Conservation (phyloP, 805 yeast species). For the Ogataea corticis region DNA sequence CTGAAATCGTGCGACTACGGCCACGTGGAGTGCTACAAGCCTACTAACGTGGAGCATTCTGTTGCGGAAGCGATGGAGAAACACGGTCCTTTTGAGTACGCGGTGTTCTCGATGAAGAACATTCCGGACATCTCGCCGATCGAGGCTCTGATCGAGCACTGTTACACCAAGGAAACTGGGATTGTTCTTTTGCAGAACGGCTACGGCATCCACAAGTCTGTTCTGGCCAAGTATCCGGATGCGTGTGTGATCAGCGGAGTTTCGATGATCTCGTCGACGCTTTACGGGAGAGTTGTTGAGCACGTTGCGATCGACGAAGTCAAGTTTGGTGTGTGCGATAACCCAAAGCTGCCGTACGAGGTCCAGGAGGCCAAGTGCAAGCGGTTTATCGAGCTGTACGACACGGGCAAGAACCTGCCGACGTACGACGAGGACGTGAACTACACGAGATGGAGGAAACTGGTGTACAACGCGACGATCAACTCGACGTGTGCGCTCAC, state of each 20-base stretch:
- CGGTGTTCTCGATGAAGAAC: conserved; percentile 62
- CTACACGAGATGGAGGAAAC: conserved; percentile 46
- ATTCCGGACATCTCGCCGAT: conserved; percentile 61
- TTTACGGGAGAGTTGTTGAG: conserved; percentile 32
- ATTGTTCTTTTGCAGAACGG: conserved; percentile 44
- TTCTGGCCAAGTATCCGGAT: conserved; percentile 35
- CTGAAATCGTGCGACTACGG: conserved; percentile 69
- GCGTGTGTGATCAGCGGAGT: conserved; percentile 42
- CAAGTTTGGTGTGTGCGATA: conserved; percentile 39
- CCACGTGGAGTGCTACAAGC: conserved; percentile 51
- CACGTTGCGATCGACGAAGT: conserved; percentile 38
- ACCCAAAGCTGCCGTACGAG: conserved; percentile 27
- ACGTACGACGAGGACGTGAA: conserved; percentile 38
- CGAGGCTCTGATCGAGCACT: conserved; percentile 35
- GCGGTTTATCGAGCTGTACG: conserved; percentile 36
- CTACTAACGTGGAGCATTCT: conserved; percentile 42
- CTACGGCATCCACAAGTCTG: conserved; percentile 38
- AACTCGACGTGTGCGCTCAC: conserved; percentile 47
- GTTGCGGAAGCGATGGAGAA: conserved; percentile 47
- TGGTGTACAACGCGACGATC: conserved; percentile 48
- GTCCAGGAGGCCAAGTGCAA: conserved; percentile 33
- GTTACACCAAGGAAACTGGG: conserved; percentile 31
- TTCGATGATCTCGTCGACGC: conserved; percentile 37
- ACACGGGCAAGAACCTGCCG: conserved; percentile 32
- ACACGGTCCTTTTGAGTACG: conserved; percentile 49